Percentiles rank a stretch among this genome's conserved stretches.
Conservation (phyloP, 345 rosid genomes). For the Excoecaria cochinchinensis region DNA sequence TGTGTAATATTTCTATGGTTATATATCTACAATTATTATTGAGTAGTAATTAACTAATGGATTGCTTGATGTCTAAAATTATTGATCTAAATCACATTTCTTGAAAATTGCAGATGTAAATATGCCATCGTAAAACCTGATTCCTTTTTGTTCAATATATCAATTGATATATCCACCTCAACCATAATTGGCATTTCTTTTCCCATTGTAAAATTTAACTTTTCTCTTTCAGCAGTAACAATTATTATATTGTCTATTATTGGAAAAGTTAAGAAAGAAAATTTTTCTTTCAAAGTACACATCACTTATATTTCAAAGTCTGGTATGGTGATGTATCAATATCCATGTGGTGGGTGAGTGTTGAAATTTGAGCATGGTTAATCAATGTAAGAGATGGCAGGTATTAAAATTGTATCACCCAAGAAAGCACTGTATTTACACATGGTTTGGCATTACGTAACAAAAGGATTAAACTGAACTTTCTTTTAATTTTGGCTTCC, state of each 20-base stretch:
- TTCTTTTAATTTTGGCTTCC: neutral
- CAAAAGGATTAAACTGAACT: neutral
- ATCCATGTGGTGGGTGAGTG: conserved; percentile 22
- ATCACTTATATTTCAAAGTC: conserved; percentile 12
- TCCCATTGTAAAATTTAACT: neutral
- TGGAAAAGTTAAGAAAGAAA: neutral
- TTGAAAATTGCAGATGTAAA: neutral
- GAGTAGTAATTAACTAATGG: neutral
- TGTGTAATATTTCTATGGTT: neutral
- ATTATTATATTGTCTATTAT: neutral
- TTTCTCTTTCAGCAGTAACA: neutral
- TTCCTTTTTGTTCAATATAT: neutral
- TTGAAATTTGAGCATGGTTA: conserved; percentile 17
- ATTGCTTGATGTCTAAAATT: neutral
- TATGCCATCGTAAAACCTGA: neutral
- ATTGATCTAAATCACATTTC: conserved; percentile 2
- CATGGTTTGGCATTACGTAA: conserved; percentile 1
- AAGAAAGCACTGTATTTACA: neutral
- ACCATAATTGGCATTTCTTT: neutral
- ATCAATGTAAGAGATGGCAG: conserved; percentile 18
- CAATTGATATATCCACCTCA: neutral
- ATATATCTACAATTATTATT: neutral
- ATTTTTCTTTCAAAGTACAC: conserved; percentile 4
- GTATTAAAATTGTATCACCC: conserved; percentile 7
- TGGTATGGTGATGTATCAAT: conserved; percentile 20